Evolutionary conservation across 768 basidiomycete genomes (phyloP).

Genomic region (Grammothele lineata): DNA sequence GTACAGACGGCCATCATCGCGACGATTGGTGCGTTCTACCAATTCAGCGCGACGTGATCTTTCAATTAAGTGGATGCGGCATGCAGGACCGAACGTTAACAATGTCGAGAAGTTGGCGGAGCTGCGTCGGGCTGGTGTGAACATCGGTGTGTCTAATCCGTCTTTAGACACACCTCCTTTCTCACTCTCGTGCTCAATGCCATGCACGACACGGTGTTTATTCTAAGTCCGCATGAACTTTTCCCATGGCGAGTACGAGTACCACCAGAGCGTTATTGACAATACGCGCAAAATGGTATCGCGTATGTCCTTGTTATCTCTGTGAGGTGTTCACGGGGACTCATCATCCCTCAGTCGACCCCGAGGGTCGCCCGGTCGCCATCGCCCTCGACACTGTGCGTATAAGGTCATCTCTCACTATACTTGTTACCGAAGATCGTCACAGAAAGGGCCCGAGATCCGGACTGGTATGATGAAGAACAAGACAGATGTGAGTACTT

Average conservation of each 20-base stretch:
- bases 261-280: slow-evolving; percentile 98
- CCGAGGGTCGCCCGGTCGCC: slow-evolving; percentile 85
- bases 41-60: slow-evolving; percentile 3
- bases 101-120: slow-evolving; percentile 80
- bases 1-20: slow-evolving; percentile 95
- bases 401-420: not conserved
- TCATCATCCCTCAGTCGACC: slow-evolving; percentile 50
- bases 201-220: not conserved
- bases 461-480: slow-evolving; percentile 92
- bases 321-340: too few relatives aligned
- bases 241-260: slow-evolving; percentile 97
- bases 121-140: slow-evolving; percentile 89
- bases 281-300: slow-evolving; percentile 87
- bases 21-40: slow-evolving; percentile 73
- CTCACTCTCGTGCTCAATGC: not conserved
- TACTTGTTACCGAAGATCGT: not conserved
- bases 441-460: slow-evolving; percentile 98
- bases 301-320: slow-evolving; percentile 51
- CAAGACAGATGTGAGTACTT: slow-evolving; percentile 69
- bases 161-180: not conserved
- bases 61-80: slow-evolving; percentile 10
- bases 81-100: slow-evolving; percentile 92
- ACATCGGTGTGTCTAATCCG: slow-evolving; percentile 71
- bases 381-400: slow-evolving; percentile 96
- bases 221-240: slow-evolving; percentile 97